A percentile compares a stretch with the other conserved stretches of the same genome.
Conservation (phyloP, 768 basidiomycete species). For the Mycena maculata region DNA sequence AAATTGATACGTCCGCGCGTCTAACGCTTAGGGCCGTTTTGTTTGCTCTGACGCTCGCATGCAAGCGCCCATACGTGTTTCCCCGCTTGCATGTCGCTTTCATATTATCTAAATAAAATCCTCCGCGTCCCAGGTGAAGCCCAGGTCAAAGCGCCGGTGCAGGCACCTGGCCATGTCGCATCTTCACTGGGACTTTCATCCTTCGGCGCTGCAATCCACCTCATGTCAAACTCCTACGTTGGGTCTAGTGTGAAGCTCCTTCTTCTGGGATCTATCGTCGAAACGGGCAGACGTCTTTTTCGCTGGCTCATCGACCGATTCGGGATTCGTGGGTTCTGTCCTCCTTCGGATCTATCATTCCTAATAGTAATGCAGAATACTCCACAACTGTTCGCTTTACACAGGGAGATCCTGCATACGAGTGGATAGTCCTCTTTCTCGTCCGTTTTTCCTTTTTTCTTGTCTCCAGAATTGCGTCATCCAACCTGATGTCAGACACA, state of each 20-base stretch:
- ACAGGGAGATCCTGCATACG: conserved; percentile 61
- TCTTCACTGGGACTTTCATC: conserved; percentile 22
- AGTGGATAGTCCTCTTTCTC: conserved; percentile 60
- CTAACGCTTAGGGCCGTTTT: too few relatives aligned
- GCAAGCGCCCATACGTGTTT: too few relatives aligned
- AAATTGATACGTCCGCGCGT: too few relatives aligned
- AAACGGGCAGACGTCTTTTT: conserved; percentile 25
- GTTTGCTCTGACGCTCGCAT: too few relatives aligned
- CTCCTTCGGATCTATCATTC: neutral
- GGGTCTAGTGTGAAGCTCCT: conserved; percentile 29
- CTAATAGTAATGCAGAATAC: conserved; percentile 47
- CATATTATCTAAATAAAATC: conserved; percentile 7
- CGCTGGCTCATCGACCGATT: conserved; percentile 30
- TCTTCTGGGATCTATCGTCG: conserved; percentile 26
- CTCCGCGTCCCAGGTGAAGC: neutral
- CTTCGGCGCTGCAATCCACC: neutral
- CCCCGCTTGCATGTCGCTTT: conserved; percentile 12
- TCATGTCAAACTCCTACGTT: conserved; percentile 15
- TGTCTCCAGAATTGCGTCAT: neutral
- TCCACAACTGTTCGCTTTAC: conserved; percentile 58
- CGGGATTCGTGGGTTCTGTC: conserved; percentile 17
- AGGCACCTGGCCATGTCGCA: conserved; percentile 26
- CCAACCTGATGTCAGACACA: conserved; percentile 43
- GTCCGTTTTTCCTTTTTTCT: conserved; percentile 40
- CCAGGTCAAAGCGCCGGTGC: too few relatives aligned